Percentiles rank a stretch among this genome's conserved stretches.
Evolutionary conservation across 495 filamentous ascomycete species (phyloP).

Genomic region (Hypoxylon intermedium): DNA sequence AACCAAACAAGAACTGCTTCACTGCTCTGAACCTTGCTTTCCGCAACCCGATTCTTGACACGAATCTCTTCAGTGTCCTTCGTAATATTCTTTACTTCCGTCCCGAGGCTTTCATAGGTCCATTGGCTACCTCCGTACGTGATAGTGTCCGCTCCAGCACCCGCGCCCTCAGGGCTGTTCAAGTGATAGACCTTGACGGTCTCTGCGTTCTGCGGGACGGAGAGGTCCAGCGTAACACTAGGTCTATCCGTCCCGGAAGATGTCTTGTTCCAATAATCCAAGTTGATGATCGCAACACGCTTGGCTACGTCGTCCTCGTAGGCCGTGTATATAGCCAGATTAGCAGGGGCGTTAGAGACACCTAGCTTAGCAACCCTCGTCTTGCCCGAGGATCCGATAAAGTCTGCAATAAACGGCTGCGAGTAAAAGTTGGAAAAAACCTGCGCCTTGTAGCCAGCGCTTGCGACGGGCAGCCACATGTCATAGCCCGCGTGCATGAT

Average conservation of each 20-base stretch:
- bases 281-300: constrained; percentile 36
- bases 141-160: constrained; percentile 36
- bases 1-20: constrained; percentile 39
- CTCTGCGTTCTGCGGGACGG: constrained; percentile 14
- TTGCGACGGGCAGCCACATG: constrained; percentile 41
- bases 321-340: constrained; percentile 36
- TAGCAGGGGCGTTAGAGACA: constrained; percentile 11
- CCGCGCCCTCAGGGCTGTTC: constrained; percentile 36
- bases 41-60: constrained; percentile 28
- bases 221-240: constrained; percentile 22
- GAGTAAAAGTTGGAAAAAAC: constrained; percentile 44
- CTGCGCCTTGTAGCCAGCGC: constrained; percentile 32
- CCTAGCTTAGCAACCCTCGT: constrained; percentile 36
- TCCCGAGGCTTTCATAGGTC: constrained; percentile 39
- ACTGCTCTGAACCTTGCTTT: constrained; percentile 30
- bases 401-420: constrained; percentile 43
- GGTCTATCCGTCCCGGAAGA: constrained; percentile 28
- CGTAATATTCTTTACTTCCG: constrained; percentile 37
- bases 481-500: constrained; percentile 44
- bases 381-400: constrained; percentile 38
- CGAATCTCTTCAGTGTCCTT: constrained; percentile 28
- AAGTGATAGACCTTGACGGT: constrained; percentile 35
- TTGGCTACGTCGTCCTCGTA: constrained; percentile 33
- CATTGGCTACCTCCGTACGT: constrained; percentile 45
- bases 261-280: constrained; percentile 45